These are phyloP conservation scores for Rubus idaeus DNA, from an alignment of 306 rosid species.

Conservation along the genomic window DNA sequence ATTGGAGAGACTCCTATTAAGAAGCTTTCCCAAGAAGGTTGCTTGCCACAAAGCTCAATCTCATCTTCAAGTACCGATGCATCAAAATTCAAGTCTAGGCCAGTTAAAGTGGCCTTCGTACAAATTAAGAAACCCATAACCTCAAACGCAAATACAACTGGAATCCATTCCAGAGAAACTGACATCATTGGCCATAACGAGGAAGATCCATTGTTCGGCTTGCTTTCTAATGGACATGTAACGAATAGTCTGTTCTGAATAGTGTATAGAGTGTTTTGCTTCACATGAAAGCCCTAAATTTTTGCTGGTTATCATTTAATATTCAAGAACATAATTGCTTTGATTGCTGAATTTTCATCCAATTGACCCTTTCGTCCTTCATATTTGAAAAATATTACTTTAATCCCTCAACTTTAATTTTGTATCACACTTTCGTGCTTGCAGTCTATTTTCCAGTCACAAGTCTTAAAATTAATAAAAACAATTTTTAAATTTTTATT, in stretches of 20 bases:
- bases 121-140: constrained; percentile 45
- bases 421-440: no score
- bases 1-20: constrained; percentile 17
- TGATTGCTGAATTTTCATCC: no score
- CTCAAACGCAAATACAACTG: constrained; percentile 14
- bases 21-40: constrained; percentile 25
- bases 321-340: no score
- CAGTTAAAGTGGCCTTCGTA: constrained; percentile 65
- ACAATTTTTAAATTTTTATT: no score
- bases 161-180: constrained; percentile 33
- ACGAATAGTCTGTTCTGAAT: constrained; percentile 47
- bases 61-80: constrained; percentile 25
- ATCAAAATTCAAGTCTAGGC: constrained; percentile 29
- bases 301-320: no score
- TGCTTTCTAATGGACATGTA: constrained; percentile 43
- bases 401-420: no score
- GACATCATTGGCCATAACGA: constrained; percentile 28
- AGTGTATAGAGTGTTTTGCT: not conserved
- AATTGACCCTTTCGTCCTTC: no score
- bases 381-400: no score
- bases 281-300: not conserved
- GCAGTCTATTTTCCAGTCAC: no score
- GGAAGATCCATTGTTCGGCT: constrained; percentile 45
- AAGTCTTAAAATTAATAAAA: no score
- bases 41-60: constrained; percentile 28